Base-by-base conservation (phyloP, 306 rosid species). In the Prunus armeniaca region DNA sequence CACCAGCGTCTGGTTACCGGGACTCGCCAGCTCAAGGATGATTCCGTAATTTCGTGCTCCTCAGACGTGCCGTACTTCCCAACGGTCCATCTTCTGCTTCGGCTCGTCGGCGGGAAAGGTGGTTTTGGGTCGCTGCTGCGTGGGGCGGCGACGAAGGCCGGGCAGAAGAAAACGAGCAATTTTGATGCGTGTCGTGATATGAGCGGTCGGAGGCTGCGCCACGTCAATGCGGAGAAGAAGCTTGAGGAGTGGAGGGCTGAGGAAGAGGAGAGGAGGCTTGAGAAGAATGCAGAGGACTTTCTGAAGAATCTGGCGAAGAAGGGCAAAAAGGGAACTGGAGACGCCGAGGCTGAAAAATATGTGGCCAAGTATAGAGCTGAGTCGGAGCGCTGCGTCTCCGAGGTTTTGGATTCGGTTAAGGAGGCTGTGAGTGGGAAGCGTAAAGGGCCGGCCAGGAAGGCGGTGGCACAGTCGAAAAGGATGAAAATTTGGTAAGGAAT, bases 121-220 rank as follows among this genome's bases (percentile, higher is more conserved):
- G 99, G 99, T 56, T 96, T 96, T 62, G 99, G 99, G 6, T 96
- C 98, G 34, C 83, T 96, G 47, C 81, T 96, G 11, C 91, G 99
- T 0, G 98, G 99, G 5, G 98, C 99, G 55, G 99, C 93, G 51
- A 88, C 98, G 12, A 93, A 93, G 80, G 98, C 96, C 0, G 97
- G 98, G 67, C 97, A 92, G 91, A 96, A 93, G 88, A 96, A 96
- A 83, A 96, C 99, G 69, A 93, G 87, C 82, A 93, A 96, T 73
- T 90, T 96, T 74, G 99, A 96, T 20, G 99, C 99, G 1, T 96
- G 99, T 73, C 83, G 99, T 38, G 98, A 96, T 49, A 96, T 96
- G 99, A 96, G 99, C 24, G 99, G 99, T 1, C 82, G 98, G 56
- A 82, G 99, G 85, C 81, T 96, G 85, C 81, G 99, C 64, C 99